A percentile compares a stretch with the other conserved stretches of the same genome.
Evolutionary conservation across 352 stramenopile genomes (phyloP).

Genomic region (Saprolegnia parasitica): DNA sequence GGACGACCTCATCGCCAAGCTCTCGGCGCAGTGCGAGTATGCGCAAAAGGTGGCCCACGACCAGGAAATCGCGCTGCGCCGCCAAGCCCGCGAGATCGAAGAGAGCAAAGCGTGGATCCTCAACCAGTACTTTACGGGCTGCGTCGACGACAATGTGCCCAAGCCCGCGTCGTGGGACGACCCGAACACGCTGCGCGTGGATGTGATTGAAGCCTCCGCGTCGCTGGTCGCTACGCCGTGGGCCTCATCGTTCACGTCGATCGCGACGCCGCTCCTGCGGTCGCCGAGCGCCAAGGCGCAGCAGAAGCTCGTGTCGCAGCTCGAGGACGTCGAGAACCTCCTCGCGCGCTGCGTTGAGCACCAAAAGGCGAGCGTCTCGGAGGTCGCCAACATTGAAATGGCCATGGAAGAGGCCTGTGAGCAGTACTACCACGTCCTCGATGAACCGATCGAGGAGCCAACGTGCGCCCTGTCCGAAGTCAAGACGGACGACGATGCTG

Average conservation of each 20-base stretch:
- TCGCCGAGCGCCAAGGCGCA: slow-evolving; percentile 9
- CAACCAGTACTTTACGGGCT: slow-evolving; percentile 13
- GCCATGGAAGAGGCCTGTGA: slow-evolving; percentile 5
- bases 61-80: slow-evolving; percentile 7
- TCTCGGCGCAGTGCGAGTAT: neutral
- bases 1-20: neutral
- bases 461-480: neutral
- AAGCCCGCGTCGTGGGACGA: slow-evolving; percentile 3
- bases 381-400: slow-evolving; percentile 11
- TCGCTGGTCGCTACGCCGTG: neutral
- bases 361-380: slow-evolving; percentile 3
- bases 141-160: slow-evolving; percentile 11
- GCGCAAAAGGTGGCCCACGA: neutral
- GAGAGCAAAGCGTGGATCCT: slow-evolving; percentile 26
- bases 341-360: slow-evolving; percentile 13
- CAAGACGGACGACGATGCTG: neutral
- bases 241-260: slow-evolving; percentile 2
- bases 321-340: slow-evolving; percentile 11
- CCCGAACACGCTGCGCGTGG: neutral
- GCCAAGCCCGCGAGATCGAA: slow-evolving; percentile 18
- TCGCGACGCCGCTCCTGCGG: slow-evolving; percentile 3
- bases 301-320: slow-evolving; percentile 5
- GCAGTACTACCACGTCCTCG: slow-evolving; percentile 4
- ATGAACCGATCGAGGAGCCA: slow-evolving; percentile 3
- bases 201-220: slow-evolving; percentile 12